phyloP scores from a whole-genome alignment of 2,329 filamentous ascomycete genomes.

The Nothophoma quercina region DNA sequence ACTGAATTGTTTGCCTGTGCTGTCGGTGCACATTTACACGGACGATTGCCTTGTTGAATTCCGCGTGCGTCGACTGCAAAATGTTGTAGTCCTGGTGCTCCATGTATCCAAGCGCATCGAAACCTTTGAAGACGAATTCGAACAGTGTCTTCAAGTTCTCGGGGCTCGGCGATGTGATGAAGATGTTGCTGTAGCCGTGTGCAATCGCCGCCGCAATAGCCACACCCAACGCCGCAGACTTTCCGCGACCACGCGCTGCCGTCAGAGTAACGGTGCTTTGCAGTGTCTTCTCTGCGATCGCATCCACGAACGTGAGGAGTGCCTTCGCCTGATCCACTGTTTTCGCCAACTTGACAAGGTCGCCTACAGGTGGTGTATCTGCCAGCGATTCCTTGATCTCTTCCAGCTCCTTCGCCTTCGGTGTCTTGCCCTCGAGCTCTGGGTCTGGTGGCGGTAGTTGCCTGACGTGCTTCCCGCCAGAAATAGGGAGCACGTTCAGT shows the following conservation, averaged over 20 bases:
- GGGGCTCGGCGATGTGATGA: slow-evolving; percentile 96
- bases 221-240: slow-evolving; percentile 94
- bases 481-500: slow-evolving; percentile 95
- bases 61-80: slow-evolving; percentile 95
- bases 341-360: slow-evolving; percentile 81
- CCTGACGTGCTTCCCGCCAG: slow-evolving; percentile 89
- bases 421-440: slow-evolving; percentile 74
- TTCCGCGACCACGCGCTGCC: slow-evolving; percentile 91
- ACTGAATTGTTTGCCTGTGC: slow-evolving; percentile 97
- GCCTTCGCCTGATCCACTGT: slow-evolving; percentile 97
- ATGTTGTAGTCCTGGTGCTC: slow-evolving; percentile 98
- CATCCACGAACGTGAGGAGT: slow-evolving; percentile 94
- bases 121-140: slow-evolving; percentile 98
- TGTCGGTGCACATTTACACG: slow-evolving; percentile 94
- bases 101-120: slow-evolving; percentile 90
- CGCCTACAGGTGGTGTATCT: slow-evolving; percentile 85
- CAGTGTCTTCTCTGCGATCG: slow-evolving; percentile 94
- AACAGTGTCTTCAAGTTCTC: slow-evolving; percentile 99
- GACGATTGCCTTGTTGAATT: slow-evolving; percentile 99
- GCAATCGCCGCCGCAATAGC: slow-evolving; percentile 93
- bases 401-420: slow-evolving; percentile 77
- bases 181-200: slow-evolving; percentile 98
- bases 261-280: slow-evolving; percentile 93
- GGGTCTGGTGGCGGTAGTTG: slow-evolving; percentile 78
- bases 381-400: slow-evolving; percentile 85